Evolutionary conservation across 805 yeast species (phyloP).

Genomic region (Saccharomycopsis sp.): DNA sequence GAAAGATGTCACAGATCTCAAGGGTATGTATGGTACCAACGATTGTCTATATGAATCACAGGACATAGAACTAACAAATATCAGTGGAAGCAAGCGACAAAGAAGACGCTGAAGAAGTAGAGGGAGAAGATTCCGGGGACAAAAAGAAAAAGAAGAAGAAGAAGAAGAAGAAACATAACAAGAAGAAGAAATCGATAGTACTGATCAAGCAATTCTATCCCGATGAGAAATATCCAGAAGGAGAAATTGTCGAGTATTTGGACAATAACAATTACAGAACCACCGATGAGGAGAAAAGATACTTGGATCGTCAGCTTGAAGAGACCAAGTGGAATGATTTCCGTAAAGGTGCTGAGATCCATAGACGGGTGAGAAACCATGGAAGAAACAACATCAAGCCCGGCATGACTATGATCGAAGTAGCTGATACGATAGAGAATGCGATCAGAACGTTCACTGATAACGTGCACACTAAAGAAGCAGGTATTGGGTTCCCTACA

Average conservation of each 20-base stretch:
- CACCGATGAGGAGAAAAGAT: slow-evolving; percentile 81
- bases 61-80: background rate
- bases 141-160: slow-evolving; percentile 35
- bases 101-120: slow-evolving; percentile 8
- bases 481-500: slow-evolving; percentile 98
- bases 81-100: slow-evolving; percentile 2
- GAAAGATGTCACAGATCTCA: slow-evolving; percentile 1
- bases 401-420: slow-evolving; percentile 86
- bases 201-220: slow-evolving; percentile 66
- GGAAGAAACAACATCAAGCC: slow-evolving; percentile 73
- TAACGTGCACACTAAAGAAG: slow-evolving; percentile 42
- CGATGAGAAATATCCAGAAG: slow-evolving; percentile 73
- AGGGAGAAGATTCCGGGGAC: slow-evolving; percentile 15
- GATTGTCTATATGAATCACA: background rate
- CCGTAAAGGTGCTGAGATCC: slow-evolving; percentile 94
- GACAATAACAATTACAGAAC: slow-evolving; percentile 60
- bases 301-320: slow-evolving; percentile 58
- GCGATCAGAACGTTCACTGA: slow-evolving; percentile 67
- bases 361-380: slow-evolving; percentile 80
- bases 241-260: slow-evolving; percentile 77
- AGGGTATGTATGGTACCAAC: slow-evolving; percentile 3
- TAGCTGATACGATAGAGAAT: slow-evolving; percentile 85
- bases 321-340: slow-evolving; percentile 72
- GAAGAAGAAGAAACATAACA: slow-evolving; percentile 56
- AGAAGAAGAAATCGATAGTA: slow-evolving; percentile 46